These are phyloP conservation scores for Tagetes patula DNA, from an alignment of 129 eudicot species.

Conservation along the genomic window DNA sequence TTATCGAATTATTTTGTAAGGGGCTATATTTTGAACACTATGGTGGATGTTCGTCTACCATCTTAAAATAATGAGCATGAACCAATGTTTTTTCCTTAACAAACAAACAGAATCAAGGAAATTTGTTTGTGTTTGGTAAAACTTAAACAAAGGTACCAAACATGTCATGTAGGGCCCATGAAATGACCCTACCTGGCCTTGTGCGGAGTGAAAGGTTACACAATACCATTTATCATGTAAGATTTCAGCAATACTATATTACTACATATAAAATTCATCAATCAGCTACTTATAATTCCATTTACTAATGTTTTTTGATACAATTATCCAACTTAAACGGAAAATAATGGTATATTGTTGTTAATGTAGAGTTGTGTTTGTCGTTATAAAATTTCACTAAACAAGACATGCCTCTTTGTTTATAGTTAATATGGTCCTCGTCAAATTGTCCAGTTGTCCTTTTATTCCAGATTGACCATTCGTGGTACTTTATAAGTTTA, in stretches of 20 bases:
- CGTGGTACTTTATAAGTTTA: conserved; percentile 13
- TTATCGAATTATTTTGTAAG: neutral
- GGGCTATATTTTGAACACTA: neutral
- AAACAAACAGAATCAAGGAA: neutral
- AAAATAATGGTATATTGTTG: neutral
- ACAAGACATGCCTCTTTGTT: neutral
- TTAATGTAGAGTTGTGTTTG: neutral
- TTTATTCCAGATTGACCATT: conserved; percentile 15
- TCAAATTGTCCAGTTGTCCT: neutral
- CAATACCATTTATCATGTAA: neutral
- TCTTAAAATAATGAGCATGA: neutral
- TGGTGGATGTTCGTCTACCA: neutral
- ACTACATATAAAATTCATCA: neutral
- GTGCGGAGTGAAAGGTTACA: conserved; percentile 4
- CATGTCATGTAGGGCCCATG: neutral
- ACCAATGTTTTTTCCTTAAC: neutral
- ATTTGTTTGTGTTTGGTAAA: neutral
- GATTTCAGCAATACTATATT: neutral
- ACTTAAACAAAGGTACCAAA: neutral
- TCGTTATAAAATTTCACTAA: neutral
- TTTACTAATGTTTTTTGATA: neutral
- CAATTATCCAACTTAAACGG: neutral
- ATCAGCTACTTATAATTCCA: neutral
- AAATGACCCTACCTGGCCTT: conserved; percentile 15
- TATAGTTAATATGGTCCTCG: neutral